Conservation (phyloP, 2,329 filamentous ascomycete genomes). For the Claviceps digitariae region DNA sequence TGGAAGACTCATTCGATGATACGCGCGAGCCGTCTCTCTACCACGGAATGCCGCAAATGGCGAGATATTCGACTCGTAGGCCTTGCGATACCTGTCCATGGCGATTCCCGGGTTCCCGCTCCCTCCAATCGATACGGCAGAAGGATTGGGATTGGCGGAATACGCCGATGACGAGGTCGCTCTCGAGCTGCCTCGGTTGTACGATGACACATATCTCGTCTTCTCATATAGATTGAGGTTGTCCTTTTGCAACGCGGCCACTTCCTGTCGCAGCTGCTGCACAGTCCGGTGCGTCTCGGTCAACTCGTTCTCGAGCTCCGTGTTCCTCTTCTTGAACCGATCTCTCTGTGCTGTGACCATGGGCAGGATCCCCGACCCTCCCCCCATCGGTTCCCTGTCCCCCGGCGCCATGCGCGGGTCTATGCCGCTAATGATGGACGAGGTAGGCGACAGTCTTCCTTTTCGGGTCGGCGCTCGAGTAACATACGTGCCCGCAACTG, state of each 20-base stretch:
- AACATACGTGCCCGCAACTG: conserved; percentile 81
- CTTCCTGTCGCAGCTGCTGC: conserved; percentile 77
- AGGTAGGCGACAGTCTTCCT: conserved; percentile 75
- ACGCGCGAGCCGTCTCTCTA: conserved; percentile 80
- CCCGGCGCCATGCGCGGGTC: conserved; percentile 45
- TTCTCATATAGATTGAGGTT: conserved; percentile 96
- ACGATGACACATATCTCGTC: conserved; percentile 89
- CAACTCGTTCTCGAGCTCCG: conserved; percentile 79
- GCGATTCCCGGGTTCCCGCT: conserved; percentile 46
- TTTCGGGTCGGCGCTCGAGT: conserved; percentile 48
- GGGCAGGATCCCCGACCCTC: conserved; percentile 78
- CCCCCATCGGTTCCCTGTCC: conserved; percentile 50
- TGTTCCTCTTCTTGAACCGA: conserved; percentile 93
- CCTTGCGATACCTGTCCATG: conserved; percentile 75
- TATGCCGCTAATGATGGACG: conserved; percentile 96
- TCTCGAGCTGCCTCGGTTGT: conserved; percentile 57
- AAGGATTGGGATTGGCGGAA: conserved; percentile 59
- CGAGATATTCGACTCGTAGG: conserved; percentile 90
- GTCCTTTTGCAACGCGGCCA: conserved; percentile 86
- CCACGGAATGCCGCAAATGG: conserved; percentile 93
- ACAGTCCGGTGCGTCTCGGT: conserved; percentile 72
- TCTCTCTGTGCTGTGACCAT: conserved; percentile 98
- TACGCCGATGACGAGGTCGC: conserved; percentile 52
- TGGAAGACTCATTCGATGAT: conserved; percentile 83
- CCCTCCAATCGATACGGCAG: conserved; percentile 49